Percentiles rank a stretch among this genome's conserved stretches.
Conservation (phyloP, 129 eudicot species). For the Arctium minus region DNA sequence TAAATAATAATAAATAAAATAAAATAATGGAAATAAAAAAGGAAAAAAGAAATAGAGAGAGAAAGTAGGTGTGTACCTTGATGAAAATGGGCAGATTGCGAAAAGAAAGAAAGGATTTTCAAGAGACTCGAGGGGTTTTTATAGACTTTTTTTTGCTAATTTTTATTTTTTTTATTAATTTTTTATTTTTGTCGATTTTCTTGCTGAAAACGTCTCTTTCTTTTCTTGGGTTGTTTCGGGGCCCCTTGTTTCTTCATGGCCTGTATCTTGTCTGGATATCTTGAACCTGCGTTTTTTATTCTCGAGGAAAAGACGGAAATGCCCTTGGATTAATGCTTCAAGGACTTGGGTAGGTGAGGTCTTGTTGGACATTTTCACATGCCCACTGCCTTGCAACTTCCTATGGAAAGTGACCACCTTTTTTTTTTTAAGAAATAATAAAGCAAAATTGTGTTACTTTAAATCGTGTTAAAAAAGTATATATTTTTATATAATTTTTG, state of each 20-base stretch:
- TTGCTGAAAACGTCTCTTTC: slow-evolving; percentile 24
- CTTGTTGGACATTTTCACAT: slow-evolving; percentile 13
- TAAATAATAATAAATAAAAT: neutral
- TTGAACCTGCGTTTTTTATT: neutral
- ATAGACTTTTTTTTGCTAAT: slow-evolving; percentile 7
- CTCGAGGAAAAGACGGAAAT: neutral
- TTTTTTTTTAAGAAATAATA: neutral
- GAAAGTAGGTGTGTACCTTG: slow-evolving; percentile 38
- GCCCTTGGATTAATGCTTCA: neutral
- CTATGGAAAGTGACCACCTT: slow-evolving; percentile 16
- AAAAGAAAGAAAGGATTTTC: slow-evolving; percentile 35
- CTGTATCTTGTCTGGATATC: slow-evolving; percentile 31
- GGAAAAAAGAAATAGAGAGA: slow-evolving; percentile 6
- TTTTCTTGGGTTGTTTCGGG: slow-evolving; percentile 10
- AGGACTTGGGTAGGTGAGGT: slow-evolving; percentile 14
- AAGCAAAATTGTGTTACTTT: neutral
- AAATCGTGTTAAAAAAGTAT: neutral
- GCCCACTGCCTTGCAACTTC: slow-evolving; percentile 33
- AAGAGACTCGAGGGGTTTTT: slow-evolving; percentile 22
- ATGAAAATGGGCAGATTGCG: slow-evolving; percentile 17
- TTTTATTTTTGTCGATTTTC: slow-evolving; percentile 9
- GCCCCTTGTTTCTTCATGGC: slow-evolving; percentile 16
- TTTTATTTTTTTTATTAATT: neutral
- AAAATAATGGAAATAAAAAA: neutral
- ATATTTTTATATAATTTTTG: neutral